Base-by-base conservation (phyloP, 2,329 filamentous ascomycete genomes). In the Zasmidium cellare region DNA sequence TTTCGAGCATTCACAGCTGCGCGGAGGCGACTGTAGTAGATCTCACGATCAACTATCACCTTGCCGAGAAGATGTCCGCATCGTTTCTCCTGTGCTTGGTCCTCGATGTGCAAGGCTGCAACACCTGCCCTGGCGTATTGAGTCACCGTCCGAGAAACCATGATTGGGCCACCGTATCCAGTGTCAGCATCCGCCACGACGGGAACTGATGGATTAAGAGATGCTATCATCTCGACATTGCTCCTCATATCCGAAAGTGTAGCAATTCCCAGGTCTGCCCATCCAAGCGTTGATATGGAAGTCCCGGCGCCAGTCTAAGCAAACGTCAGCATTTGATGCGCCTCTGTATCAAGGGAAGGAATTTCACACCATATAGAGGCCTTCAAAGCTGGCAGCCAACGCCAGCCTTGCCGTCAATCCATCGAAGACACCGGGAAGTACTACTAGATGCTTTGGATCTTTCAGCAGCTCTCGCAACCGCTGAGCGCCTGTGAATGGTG, bases 361-460 rank as follows among this genome's bases (percentile, higher is more conserved):
- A 46, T 22, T 25, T 1, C 51, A 22, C 66, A 80, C 79, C 80
- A 82, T 82, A 65, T 82, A 82, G 58, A 82, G 68, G 9, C 76
- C 75, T 55, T 80, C 75, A 55, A 81, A 82, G 24, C 79, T 79
- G 9, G 76, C 71, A 28, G 75, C 72, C 22, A 82, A 72, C 25
- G 80, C 80, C n/a, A 80, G 75, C 1, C 85, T 76, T 1, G 85
- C 84, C 2, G 82, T 84, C 55, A 86, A 78, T 3, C 85, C 85
- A 75, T 88, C 85, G 64, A 86, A 87, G 1, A 88, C 84, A 44
- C 85, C 85, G 0, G 84, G 84, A 56, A 81, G 84, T 2, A 85
- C 77, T 38, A 87, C 19, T 78, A 82, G 70, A 2, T 70, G 65
- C 11, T 57, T 45, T 22, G 56, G 41, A 31, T 63, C 59, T 20